phyloP scores from a whole-genome alignment of 306 rosid species.

The Crotalaria pallida region DNA sequence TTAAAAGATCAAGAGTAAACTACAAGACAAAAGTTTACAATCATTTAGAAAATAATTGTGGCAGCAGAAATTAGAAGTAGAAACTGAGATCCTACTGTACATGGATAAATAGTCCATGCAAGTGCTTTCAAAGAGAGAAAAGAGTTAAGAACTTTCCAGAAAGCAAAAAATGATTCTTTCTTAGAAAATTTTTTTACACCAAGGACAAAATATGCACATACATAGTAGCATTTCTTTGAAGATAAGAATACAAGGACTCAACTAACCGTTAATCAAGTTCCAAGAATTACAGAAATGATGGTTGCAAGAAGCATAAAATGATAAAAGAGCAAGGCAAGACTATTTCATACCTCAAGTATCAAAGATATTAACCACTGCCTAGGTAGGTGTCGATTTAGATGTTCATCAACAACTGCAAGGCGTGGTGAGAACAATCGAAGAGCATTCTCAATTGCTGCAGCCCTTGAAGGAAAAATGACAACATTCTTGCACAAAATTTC shows the following conservation, averaged over 20 bases:
- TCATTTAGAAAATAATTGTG: not conserved
- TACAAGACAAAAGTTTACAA: not conserved
- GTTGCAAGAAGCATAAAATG: not conserved
- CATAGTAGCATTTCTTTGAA: not conserved
- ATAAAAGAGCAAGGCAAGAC: slow-evolving; percentile 3
- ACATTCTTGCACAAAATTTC: slow-evolving; percentile 62
- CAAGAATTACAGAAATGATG: not conserved
- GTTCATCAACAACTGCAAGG: slow-evolving; percentile 94
- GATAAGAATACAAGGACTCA: not conserved
- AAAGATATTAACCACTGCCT: slow-evolving; percentile 79
- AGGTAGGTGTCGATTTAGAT: slow-evolving; percentile 83
- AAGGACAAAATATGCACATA: slow-evolving; percentile 1
- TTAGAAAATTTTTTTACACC: not conserved
- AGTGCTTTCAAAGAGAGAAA: not conserved
- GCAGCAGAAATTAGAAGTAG: not conserved
- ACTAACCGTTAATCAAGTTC: not conserved
- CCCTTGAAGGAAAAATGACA: slow-evolving; percentile 92
- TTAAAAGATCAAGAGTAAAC: not conserved
- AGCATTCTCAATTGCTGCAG: slow-evolving; percentile 88
- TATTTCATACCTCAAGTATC: slow-evolving; percentile 55
- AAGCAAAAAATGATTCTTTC: not conserved
- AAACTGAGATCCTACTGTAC: not conserved
- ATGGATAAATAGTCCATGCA: not conserved
- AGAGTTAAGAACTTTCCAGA: no score
- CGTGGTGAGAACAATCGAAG: slow-evolving; percentile 87